Base-by-base conservation (phyloP, 371 early-diverging fungal species). In the Circinella minor region DNA sequence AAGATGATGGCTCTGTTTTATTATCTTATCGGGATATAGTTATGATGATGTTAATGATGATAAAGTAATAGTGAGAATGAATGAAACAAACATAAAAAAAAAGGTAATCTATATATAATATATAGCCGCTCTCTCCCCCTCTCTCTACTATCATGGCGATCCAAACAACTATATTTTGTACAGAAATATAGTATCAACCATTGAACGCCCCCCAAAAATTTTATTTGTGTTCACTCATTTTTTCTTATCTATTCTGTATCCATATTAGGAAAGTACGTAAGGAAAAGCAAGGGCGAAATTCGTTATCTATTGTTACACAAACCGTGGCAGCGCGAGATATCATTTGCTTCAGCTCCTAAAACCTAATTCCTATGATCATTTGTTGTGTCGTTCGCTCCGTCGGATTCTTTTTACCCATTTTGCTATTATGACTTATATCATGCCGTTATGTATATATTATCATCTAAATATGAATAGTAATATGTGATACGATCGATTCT, bases 181-280 rank as follows among this genome's bases (percentile, higher is more conserved):
- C 9, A 43, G 11, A 11, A 43, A 43, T 43, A 43, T 9, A 43
- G 11, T 9, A 43, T n/a, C 51, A 8, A 8, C 51, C 8, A 7
- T 15, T n/a, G 14, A 51, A 51, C 8, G 15, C 1, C 51, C 15
- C 57, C 57, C 27, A 7, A 20, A 57, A 18, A 34, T 14, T 34
- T 11, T 18, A 9, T 27, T 57, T n/a, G 18, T n/a, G 18, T 1
- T 57, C n/a, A 4, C 51, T 15, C 51, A 17, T 5, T 27, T 57
- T 57, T 57, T 57, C 57, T 57, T 57, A 57, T 57, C 57, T 57
- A 57, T 57, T 34, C 57, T 57, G 57, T 57, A 57, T 57, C 57
- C 57, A 10, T 27, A 10, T 57, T 27, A 27, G 57, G 57, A 11
- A 57, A 34, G 6, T 51, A 15, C 51, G 51, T 51, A 51, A 51